A percentile compares a stretch with the other conserved stretches of the same genome.
These are phyloP conservation scores for Crithidia brevicula DNA, from an alignment of 208 protist genomes.

Conservation along the genomic window DNA sequence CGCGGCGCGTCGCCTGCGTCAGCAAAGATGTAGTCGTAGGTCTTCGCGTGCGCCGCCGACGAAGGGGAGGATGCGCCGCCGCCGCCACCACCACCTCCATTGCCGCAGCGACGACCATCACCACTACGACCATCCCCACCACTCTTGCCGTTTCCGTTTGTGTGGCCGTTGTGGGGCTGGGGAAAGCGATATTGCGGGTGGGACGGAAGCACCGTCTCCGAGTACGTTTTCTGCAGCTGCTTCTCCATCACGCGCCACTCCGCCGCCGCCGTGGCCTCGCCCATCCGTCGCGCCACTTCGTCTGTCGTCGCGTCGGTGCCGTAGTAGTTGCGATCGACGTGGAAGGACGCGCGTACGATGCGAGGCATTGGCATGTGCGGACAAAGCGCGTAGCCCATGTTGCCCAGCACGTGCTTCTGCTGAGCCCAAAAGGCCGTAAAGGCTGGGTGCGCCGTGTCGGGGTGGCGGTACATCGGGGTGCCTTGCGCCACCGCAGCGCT, in stretches of 20 bases:
- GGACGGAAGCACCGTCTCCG: constrained; percentile 14
- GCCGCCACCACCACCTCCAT: not conserved
- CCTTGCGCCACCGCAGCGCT: constrained; percentile 58
- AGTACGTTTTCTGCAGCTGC: constrained; percentile 28
- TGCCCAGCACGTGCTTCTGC: constrained; percentile 49
- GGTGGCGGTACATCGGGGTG: constrained; percentile 58
- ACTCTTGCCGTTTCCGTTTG: not conserved
- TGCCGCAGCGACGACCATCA: not conserved
- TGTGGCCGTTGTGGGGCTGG: constrained; percentile 11
- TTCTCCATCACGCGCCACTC: constrained; percentile 84
- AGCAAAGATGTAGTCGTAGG: constrained; percentile 13
- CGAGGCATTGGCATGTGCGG: constrained; percentile 79
- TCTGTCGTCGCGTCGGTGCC: constrained; percentile 53
- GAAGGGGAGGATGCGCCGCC: not conserved
- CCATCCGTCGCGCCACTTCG: constrained; percentile 33
- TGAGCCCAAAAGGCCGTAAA: constrained; percentile 61
- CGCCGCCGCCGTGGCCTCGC: constrained; percentile 43
- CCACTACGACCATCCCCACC: not conserved
- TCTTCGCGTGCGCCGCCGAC: not conserved
- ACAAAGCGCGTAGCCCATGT: constrained; percentile 59
- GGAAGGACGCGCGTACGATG: constrained; percentile 55
- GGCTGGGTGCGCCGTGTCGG: constrained; percentile 30
- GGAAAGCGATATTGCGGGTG: constrained; percentile 29
- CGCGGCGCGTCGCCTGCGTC: constrained; percentile 1
- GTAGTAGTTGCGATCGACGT: constrained; percentile 60